Evolutionary conservation across 306 rosid species (phyloP).

Genomic region (Pyrus communis): DNA sequence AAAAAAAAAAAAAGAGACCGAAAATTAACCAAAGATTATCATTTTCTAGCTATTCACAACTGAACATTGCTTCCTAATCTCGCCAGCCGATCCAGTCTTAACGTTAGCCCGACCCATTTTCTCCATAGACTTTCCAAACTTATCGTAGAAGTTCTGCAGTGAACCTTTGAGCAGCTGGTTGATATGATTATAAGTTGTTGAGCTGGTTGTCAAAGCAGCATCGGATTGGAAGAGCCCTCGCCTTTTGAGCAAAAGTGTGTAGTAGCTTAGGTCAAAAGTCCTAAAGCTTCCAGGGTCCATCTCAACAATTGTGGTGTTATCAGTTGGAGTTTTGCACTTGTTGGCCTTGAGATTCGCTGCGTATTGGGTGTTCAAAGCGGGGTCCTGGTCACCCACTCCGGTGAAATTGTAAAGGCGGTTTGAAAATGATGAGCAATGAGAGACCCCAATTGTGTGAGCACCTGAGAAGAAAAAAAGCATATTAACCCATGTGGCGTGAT

Average conservation of each 20-base stretch:
- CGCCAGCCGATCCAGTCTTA: slow-evolving; percentile 71
- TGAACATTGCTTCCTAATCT: slow-evolving; percentile 77
- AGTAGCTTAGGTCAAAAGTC: slow-evolving; percentile 79
- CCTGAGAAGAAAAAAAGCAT: slow-evolving; percentile 26
- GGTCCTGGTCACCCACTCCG: slow-evolving; percentile 76
- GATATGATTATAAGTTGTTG: slow-evolving; percentile 37
- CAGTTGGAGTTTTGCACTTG: slow-evolving; percentile 56
- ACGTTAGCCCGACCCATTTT: slow-evolving; percentile 63
- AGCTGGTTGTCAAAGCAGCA: slow-evolving; percentile 51
- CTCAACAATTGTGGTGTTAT: slow-evolving; percentile 48
- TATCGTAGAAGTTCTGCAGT: slow-evolving; percentile 36
- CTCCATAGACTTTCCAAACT: slow-evolving; percentile 63
- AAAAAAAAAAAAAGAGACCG: too few species aligned
- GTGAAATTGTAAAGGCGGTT: slow-evolving; percentile 65
- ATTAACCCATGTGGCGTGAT: neutral
- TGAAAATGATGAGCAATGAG: slow-evolving; percentile 62
- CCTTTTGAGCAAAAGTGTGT: slow-evolving; percentile 45
- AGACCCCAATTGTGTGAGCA: slow-evolving; percentile 80
- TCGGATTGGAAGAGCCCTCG: slow-evolving; percentile 78
- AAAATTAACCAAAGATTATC: neutral
- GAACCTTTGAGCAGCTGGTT: slow-evolving; percentile 49
- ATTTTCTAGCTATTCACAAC: slow-evolving; percentile 41
- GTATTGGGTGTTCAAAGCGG: slow-evolving; percentile 62
- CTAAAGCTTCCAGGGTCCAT: slow-evolving; percentile 92
- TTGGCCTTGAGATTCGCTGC: slow-evolving; percentile 65